Conservation (phyloP, 2,329 filamentous ascomycete species). For the Nakataea oryzae region DNA sequence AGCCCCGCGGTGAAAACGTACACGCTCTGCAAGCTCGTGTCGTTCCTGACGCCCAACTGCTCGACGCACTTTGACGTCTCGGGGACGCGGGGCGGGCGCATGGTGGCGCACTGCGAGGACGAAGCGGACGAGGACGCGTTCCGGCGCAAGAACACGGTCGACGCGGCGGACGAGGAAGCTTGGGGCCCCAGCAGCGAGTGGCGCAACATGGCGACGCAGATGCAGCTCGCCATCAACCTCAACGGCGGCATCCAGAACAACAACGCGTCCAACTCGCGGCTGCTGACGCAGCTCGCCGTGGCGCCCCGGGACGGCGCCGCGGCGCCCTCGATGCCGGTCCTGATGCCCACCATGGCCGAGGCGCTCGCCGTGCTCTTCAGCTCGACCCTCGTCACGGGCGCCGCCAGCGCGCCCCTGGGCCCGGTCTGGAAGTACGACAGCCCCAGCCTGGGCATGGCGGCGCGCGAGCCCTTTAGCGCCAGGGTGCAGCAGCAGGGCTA, state of each 20-base stretch:
- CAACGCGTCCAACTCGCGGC: slow-evolving; percentile 47
- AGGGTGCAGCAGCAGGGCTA: slow-evolving; percentile 57
- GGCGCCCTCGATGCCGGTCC: slow-evolving; percentile 28
- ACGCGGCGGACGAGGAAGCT: slow-evolving; percentile 11
- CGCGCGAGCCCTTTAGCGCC: slow-evolving; percentile 50
- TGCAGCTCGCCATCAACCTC: slow-evolving; percentile 44
- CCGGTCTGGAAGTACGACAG: slow-evolving; percentile 40
- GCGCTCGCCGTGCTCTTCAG: slow-evolving; percentile 60
- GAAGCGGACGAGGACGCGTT: slow-evolving; percentile 44
- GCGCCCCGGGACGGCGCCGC: neutral
- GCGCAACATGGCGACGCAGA: slow-evolving; percentile 42
- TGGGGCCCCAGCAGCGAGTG: slow-evolving; percentile 34
- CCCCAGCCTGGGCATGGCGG: slow-evolving; percentile 28
- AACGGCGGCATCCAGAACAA: slow-evolving; percentile 42
- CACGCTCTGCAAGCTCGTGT: slow-evolving; percentile 57
- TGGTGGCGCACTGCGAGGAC: slow-evolving; percentile 54
- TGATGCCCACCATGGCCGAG: slow-evolving; percentile 60
- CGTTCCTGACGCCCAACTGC: slow-evolving; percentile 53
- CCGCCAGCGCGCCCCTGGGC: slow-evolving; percentile 49
- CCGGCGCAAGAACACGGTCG: slow-evolving; percentile 16
- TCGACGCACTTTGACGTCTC: slow-evolving; percentile 51
- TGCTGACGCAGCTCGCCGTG: slow-evolving; percentile 46
- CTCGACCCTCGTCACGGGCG: slow-evolving; percentile 52
- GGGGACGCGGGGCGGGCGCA: slow-evolving; percentile 43
- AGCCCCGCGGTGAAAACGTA: slow-evolving; percentile 32